Conservation (phyloP, 768 basidiomycete species). For the Vishniacozyma victoriae region DNA sequence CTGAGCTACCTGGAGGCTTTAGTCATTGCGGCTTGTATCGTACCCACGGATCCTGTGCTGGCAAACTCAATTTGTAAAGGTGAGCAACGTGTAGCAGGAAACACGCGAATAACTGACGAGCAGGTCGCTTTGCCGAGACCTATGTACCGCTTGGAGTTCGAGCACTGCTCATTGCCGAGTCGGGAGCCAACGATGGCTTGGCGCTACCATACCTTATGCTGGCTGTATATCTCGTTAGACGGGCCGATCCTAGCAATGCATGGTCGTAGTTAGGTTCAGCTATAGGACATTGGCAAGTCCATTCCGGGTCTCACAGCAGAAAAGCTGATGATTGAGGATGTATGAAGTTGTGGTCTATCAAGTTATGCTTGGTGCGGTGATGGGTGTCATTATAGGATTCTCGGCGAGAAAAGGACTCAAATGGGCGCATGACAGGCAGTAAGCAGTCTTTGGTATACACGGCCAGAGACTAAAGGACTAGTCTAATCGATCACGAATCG, state of each 20-base stretch:
- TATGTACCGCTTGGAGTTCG: conserved; percentile 48
- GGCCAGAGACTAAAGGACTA: too few species aligned
- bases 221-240: conserved; percentile 45
- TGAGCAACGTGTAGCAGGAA: conserved; percentile 11
- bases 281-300: conserved; percentile 47
- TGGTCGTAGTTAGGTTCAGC: conserved; percentile 38
- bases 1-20: conserved; percentile 48
- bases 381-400: conserved; percentile 48
- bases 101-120: conserved; percentile 13
- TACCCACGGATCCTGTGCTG: conserved; percentile 50
- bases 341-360: conserved; percentile 48
- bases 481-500: conserved; percentile 49
- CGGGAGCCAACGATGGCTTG: conserved; percentile 50
- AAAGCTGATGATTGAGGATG: not conserved
- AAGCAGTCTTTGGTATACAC: too few species aligned
- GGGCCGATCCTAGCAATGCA: conserved; percentile 32
- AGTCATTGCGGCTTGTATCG: conserved; percentile 48
- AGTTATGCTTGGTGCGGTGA: conserved; percentile 41
- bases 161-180: conserved; percentile 49
- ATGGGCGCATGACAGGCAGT: conserved; percentile 34
- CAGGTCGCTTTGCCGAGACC: conserved; percentile 49
- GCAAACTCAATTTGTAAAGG: conserved; percentile 44
- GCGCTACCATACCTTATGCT: conserved; percentile 50
- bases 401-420: conserved; percentile 45
- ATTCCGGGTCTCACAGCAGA: conserved; percentile 13